Percentiles rank a stretch among this genome's conserved stretches.
phyloP scores from a whole-genome alignment of 805 yeast genomes.

The Maudiozyma barnettii region DNA sequence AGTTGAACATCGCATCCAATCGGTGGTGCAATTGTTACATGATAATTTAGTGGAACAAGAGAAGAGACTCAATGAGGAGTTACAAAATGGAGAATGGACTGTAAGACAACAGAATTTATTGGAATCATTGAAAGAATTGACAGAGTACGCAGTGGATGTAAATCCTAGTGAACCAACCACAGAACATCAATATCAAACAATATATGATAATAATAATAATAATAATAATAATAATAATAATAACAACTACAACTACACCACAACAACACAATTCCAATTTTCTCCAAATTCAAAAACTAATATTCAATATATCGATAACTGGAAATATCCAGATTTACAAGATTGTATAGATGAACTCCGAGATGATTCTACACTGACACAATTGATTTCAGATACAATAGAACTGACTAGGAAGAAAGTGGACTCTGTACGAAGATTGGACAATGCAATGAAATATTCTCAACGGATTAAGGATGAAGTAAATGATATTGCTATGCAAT shows the following conservation, averaged over 20 bases:
- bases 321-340: constrained; percentile 8
- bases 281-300: constrained; percentile 58
- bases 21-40: constrained; percentile 63
- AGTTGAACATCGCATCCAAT: constrained; percentile 74
- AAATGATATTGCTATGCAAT: constrained; percentile 52
- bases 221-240: no score
- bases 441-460: constrained; percentile 65
- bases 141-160: constrained; percentile 65
- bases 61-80: constrained; percentile 25
- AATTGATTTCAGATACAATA: constrained; percentile 61
- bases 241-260: no score
- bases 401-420: constrained; percentile 52
- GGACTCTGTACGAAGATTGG: constrained; percentile 58
- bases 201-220: constrained; percentile 57
- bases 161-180: constrained; percentile 25
- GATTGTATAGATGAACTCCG: constrained; percentile 1
- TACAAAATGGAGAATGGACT: background rate
- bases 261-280: constrained; percentile 37
- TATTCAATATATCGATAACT: constrained; percentile 35
- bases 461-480: constrained; percentile 72
- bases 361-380: constrained; percentile 49
- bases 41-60: constrained; percentile 70
- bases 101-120: constrained; percentile 3
- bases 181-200: background rate
- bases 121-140: constrained; percentile 38